Base-by-base conservation (phyloP, 2,329 filamentous ascomycete species). In the Seiridium unicorne region DNA sequence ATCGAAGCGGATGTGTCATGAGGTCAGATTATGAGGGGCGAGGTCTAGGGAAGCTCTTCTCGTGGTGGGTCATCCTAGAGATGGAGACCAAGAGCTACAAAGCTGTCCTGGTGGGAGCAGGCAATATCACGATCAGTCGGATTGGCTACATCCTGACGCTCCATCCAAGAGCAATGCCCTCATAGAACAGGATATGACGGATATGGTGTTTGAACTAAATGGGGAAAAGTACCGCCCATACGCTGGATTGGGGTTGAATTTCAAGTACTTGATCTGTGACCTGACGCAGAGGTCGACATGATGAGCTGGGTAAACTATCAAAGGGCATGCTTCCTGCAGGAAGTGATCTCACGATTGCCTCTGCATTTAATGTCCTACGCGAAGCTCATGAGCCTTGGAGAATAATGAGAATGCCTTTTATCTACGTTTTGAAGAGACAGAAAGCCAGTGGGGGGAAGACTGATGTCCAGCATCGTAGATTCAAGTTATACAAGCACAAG, bases 1-100 rank as follows among this genome's bases (percentile, higher is more conserved):
- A 64, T 18, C 61, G 67, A 34, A 55, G 51, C 31, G 67, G 67
- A 3, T 67, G 65, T 8, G 61, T 61, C n/a, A 68, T 64, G 31
- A 63, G 63, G 44, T 26, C 55, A 2, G 67, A 59, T 2, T 67
- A 67, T 31, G 51, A 61, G 6, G 61, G 64, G 3, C 62, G 63
- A 32, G 66, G 66, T 3, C 55, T 68, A 1, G 68, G 51, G 13
- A 48, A 48, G 35, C 32, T 18, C 1, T 18, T 48, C 11, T 47
- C 38, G 10, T 56, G 54, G 54, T 56, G 54, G 54, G 54, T 56
- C 13, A 46, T 46, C 18, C 11, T 46, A 26, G 42, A 56, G 44
- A 46, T 56, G 44, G 11, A 31, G 7, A 26, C 54, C 31, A 44
- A 11, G 26, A 40, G 54, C 2, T 47, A 46, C 40, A 13, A 46